A percentile compares a stretch with the other conserved stretches of the same genome.
Evolutionary conservation across 495 filamentous ascomycete species (phyloP).

Genomic region (Xylaria scruposa): DNA sequence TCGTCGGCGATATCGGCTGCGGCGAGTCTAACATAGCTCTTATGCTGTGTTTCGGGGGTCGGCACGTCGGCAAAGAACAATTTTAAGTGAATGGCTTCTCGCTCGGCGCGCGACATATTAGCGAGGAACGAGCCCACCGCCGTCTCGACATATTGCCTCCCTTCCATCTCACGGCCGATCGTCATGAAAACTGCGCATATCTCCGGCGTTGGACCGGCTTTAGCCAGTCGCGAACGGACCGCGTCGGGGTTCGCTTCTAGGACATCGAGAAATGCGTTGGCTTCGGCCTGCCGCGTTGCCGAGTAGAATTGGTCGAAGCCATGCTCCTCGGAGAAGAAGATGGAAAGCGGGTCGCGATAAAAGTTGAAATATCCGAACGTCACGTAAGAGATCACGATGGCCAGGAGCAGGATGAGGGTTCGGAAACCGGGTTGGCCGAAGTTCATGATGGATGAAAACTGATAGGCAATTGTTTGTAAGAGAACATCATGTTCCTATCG

Average conservation of each 20-base stretch:
- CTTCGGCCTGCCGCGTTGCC: constrained; percentile 40
- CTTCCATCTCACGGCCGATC: constrained; percentile 40
- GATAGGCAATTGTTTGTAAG: background rate
- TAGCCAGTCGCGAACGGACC: constrained; percentile 28
- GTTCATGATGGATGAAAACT: constrained; percentile 19
- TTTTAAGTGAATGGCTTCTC: constrained; percentile 40
- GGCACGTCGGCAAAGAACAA: constrained; percentile 47
- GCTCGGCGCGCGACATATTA: constrained; percentile 44
- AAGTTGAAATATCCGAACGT: constrained; percentile 42
- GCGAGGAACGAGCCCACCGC: constrained; percentile 47
- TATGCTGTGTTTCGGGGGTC: constrained; percentile 35
- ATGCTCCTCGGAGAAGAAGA: constrained; percentile 47
- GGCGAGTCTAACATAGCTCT: constrained; percentile 34
- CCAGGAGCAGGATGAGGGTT: constrained; percentile 34
- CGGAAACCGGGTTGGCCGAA: constrained; percentile 38
- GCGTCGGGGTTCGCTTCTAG: constrained; percentile 30
- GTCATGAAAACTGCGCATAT: constrained; percentile 49
- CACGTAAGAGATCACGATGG: constrained; percentile 33
- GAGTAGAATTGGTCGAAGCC: constrained; percentile 50
- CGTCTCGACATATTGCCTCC: constrained; percentile 44
- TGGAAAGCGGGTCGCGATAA: constrained; percentile 51
- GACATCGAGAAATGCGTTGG: constrained; percentile 40
- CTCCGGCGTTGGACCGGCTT: constrained; percentile 35
- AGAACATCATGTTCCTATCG: constrained; percentile 1
- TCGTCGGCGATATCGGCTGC: constrained; percentile 35